Percentiles rank a stretch among this genome's conserved stretches.
These are phyloP conservation scores for Cylindrotheca fusiformis DNA, from an alignment of 108 stramenopile genomes.

Conservation along the genomic window DNA sequence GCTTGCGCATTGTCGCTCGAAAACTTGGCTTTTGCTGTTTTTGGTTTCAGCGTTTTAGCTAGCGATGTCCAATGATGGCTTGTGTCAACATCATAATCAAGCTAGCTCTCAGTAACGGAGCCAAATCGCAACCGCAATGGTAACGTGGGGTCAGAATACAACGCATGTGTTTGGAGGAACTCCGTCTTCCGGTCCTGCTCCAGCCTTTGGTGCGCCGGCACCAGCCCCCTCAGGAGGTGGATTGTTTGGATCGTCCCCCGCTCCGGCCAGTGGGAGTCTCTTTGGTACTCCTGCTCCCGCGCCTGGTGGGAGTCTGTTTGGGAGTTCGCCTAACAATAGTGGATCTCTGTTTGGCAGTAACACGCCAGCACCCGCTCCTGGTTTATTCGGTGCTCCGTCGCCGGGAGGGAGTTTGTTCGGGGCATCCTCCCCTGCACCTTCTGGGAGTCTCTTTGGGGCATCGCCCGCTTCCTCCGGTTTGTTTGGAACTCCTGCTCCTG, in stretches of 20 bases:
- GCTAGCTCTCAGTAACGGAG: no score
- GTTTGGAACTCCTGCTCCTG: constrained; percentile 40
- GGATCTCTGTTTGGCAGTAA: constrained; percentile 31
- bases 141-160: constrained; percentile 58
- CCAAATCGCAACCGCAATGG: no score
- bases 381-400: constrained; percentile 21
- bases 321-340: constrained; percentile 26
- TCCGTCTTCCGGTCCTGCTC: constrained; percentile 33
- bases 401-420: constrained; percentile 32
- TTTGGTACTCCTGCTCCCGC: constrained; percentile 41
- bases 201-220: constrained; percentile 39
- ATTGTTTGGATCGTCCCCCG: constrained; percentile 36
- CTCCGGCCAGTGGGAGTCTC: constrained; percentile 28
- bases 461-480: constrained; percentile 26
- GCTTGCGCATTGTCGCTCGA: no score
- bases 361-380: constrained; percentile 19
- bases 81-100: no score
- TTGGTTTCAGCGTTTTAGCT: no score
- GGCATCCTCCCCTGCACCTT: constrained; percentile 43
- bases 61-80: no score
- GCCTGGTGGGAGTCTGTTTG: constrained; percentile 38
- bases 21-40: no score
- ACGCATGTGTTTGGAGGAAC: constrained; percentile 37
- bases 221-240: constrained; percentile 8
- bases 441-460: constrained; percentile 48